Base-by-base conservation (phyloP, 179 eudicot genomes). In the Actinidia chinensis region DNA sequence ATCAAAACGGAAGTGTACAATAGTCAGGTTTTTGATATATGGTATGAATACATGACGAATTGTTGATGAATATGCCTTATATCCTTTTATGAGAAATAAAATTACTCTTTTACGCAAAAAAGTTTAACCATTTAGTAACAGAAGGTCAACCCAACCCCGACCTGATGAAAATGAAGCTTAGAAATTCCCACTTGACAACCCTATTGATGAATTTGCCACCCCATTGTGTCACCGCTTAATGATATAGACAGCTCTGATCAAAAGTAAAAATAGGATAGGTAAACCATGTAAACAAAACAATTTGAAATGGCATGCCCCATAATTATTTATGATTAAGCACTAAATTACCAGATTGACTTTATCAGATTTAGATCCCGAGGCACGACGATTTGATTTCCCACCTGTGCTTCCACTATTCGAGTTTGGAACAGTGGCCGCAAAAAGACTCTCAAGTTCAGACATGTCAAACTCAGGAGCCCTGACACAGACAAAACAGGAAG, bases 381-480 rank as follows among this genome's bases (percentile, higher is more conserved):
- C 82, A 74, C 87, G 89, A 50, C 86, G 87, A 65, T 82, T 82
- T 63, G 90, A 83, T 89, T 83, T 87, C 51, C 88, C 88, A 73
- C 84, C 84, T 28, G 71, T 7, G 42, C 78, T 79, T 76, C 90
- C 89, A 58, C 60, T 83, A 79, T 85, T 89, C 40, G 90, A 79
- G 81, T 75, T 87, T 52, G 89, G 91, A 70, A 83, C 83, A 67
- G 84, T 76, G 71, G 92, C 91, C 58, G 95, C 89, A 86, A 94
- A 94, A 75, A 94, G 94, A 79, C 82, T 86, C 86, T 94, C 98
- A 77, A 94, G 93, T 84, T 94, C 98, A 52, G 88, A 85, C 84
- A 92, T 79, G 81, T 94, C 98, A 79, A 94, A 80, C 82, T 89
- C 95, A 12, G 95, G 95, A 78, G 95, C 89, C 87, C 98, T 94